Percentiles rank a stretch among this genome's conserved stretches.
These are phyloP conservation scores for Vararia minispora DNA, from an alignment of 768 basidiomycete genomes.

Conservation along the genomic window DNA sequence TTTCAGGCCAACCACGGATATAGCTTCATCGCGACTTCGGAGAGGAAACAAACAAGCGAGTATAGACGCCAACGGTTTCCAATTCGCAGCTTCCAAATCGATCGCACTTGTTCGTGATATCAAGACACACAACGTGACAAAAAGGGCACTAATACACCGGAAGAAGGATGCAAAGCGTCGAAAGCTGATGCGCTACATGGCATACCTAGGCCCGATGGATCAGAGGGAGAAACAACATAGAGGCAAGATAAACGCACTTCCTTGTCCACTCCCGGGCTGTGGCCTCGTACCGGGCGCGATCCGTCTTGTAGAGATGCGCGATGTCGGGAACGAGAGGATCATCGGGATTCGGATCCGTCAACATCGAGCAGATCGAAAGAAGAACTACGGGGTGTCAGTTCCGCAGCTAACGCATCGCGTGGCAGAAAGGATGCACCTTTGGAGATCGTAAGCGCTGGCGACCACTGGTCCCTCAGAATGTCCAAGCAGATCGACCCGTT, in stretches of 20 bases:
- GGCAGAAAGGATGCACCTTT: conserved; percentile 54
- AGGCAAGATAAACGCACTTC: conserved; percentile 52
- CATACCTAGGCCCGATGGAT: conserved; percentile 10
- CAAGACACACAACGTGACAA: conserved; percentile 9
- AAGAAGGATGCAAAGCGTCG: conserved; percentile 4
- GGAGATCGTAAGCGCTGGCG: conserved; percentile 95
- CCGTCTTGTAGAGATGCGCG: conserved; percentile 98
- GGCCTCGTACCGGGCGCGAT: conserved; percentile 92
- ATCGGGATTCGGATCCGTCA: conserved; percentile 99
- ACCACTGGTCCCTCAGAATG: conserved; percentile 98
- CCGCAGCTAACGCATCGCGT: background rate
- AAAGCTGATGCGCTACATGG: conserved; percentile 11
- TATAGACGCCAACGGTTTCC: too few relatives aligned
- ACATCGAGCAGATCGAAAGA: conserved; percentile 97
- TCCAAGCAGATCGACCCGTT: conserved; percentile 99
- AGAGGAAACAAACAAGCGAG: too few relatives aligned
- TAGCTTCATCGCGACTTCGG: too few relatives aligned
- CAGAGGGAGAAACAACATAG: background rate
- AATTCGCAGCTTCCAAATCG: too few relatives aligned
- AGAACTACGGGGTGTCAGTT: conserved; percentile 22
- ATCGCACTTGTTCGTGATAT: too few relatives aligned
- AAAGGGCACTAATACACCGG: conserved; percentile 12
- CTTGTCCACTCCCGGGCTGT: conserved; percentile 99
- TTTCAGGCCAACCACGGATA: too few relatives aligned
- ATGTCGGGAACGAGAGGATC: conserved; percentile 98